phyloP scores from a whole-genome alignment of 1,284 basidiomycete species.

The Kalmanozyma brasiliensis region DNA sequence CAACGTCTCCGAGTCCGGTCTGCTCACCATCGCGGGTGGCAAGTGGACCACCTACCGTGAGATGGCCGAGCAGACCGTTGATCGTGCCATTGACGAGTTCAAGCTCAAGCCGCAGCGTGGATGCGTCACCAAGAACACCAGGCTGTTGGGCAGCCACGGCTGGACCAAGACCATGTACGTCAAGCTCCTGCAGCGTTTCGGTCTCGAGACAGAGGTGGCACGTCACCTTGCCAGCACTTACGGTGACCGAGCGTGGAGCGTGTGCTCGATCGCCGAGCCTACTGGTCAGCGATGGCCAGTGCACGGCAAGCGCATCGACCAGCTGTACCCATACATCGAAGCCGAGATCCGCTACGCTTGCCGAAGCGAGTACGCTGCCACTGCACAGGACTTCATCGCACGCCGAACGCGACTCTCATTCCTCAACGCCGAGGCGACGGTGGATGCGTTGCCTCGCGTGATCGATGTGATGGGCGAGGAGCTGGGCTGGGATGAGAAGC shows the following conservation, averaged over 20 bases:
- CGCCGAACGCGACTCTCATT: constrained; percentile 91
- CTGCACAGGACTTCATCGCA: constrained; percentile 89
- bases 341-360: constrained; percentile 92
- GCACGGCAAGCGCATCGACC: constrained; percentile 80
- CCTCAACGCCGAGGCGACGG: constrained; percentile 87
- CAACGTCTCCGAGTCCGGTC: constrained; percentile 80
- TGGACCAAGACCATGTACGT: constrained; percentile 98
- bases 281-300: constrained; percentile 86
- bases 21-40: constrained; percentile 94
- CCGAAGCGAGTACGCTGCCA: constrained; percentile 89
- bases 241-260: constrained; percentile 95
- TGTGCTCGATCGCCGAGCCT: constrained; percentile 81
- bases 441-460: constrained; percentile 84
- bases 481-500: constrained; percentile 81
- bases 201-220: constrained; percentile 90
- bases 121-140: constrained; percentile 83
- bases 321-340: constrained; percentile 88
- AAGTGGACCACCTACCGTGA: constrained; percentile 97
- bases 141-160: constrained; percentile 90
- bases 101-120: constrained; percentile 72
- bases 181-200: constrained; percentile 84
- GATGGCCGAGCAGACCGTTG: constrained; percentile 96
- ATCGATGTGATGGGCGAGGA: constrained; percentile 92
- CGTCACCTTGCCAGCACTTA: constrained; percentile 92
- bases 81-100: constrained; percentile 85